Evolutionary conservation across 495 filamentous ascomycete species (phyloP), one percentile per base, ranked within the genome.

Genomic region (Tetracladium marchalianum): DNA sequence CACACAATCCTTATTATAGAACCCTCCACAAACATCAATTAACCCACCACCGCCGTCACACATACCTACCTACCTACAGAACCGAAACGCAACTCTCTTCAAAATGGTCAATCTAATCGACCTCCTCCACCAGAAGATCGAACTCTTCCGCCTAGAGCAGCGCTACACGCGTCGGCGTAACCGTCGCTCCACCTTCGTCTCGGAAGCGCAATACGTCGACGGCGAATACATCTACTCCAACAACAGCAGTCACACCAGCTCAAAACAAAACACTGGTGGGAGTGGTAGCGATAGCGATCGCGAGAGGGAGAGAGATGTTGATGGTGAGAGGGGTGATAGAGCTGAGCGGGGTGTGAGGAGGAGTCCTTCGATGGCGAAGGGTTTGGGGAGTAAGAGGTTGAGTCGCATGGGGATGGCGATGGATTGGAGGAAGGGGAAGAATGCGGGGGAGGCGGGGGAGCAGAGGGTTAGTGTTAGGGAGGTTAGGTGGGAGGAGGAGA

Each of bases 111-210:
- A 62, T 19, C 59, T 76, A 53, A 34, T 78, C 49, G 69, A 76
- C 18, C 67, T 67, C 56, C 65, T 72, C 58, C 70, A 76, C 53
- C 66, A 71, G 43, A 78, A 82, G 69, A 72, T 88, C 53, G 86
- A 95, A 72, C 78, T 95, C 57, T 92, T 89, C 72, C 85, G 86
- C 27, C 80, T 96, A 49, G 89, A 96, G 67, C 83, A 95, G 66
- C 79, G 86, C 39, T 96, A 96, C 70, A 90, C 86, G 31, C 82
- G 80, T 56, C 82, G 86, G 61, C 84, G 85, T 54, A 61, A 73
- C 44, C 81, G 87, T 51, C 87, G 89, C 66, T 87, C 78, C 44
- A 89, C 82, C 49, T 94, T 93, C 66, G 78, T 83, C 61, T 82
- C 77, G 47, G 87, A 86, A 55, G 90, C 86, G 16, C 75, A 81